A percentile compares a stretch with the other conserved stretches of the same genome.
Evolutionary conservation across 768 basidiomycete genomes (phyloP).

Genomic region (Tulasnella sp.): DNA sequence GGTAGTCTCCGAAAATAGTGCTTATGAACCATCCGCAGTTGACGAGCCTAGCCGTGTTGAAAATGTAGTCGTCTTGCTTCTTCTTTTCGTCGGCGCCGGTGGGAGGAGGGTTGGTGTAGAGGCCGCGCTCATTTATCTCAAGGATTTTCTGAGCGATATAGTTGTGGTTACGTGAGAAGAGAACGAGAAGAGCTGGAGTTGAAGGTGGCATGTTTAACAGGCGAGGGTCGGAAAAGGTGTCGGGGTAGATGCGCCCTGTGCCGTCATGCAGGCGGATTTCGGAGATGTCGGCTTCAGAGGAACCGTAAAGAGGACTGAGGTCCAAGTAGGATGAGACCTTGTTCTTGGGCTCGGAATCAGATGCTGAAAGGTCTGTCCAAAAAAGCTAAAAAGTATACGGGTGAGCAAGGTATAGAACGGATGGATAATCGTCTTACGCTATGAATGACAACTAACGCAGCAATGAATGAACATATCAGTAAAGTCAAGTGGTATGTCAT

Average conservation of each 20-base stretch:
- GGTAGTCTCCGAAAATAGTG: slow-evolving; percentile 20
- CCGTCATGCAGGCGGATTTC: slow-evolving; percentile 30
- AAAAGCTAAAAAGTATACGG: slow-evolving; percentile 30
- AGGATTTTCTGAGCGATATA: slow-evolving; percentile 67
- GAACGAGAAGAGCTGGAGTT: slow-evolving; percentile 57
- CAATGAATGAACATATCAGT: neutral
- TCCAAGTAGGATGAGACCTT: slow-evolving; percentile 19
- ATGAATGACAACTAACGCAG: slow-evolving; percentile 7
- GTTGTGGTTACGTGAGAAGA: slow-evolving; percentile 70
- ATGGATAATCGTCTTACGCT: neutral
- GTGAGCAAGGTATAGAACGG: neutral
- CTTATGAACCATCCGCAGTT: slow-evolving; percentile 39
- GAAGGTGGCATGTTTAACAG: slow-evolving; percentile 69
- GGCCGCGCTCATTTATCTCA: slow-evolving; percentile 68
- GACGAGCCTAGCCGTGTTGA: slow-evolving; percentile 65
- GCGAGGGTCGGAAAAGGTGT: slow-evolving; percentile 68
- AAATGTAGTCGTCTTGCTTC: slow-evolving; percentile 46
- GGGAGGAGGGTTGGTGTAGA: slow-evolving; percentile 40
- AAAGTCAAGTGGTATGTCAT: neutral
- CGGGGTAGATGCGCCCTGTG: slow-evolving; percentile 51
- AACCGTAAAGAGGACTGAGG: slow-evolving; percentile 29
- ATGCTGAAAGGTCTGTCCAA: neutral
- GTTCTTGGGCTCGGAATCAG: neutral
- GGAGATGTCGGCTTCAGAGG: slow-evolving; percentile 31
- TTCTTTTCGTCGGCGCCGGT: slow-evolving; percentile 22